Evolutionary conservation across 1,139 yeast species (phyloP), one percentile per base, ranked within the genome.

Genomic region (Candida gigantensis): DNA sequence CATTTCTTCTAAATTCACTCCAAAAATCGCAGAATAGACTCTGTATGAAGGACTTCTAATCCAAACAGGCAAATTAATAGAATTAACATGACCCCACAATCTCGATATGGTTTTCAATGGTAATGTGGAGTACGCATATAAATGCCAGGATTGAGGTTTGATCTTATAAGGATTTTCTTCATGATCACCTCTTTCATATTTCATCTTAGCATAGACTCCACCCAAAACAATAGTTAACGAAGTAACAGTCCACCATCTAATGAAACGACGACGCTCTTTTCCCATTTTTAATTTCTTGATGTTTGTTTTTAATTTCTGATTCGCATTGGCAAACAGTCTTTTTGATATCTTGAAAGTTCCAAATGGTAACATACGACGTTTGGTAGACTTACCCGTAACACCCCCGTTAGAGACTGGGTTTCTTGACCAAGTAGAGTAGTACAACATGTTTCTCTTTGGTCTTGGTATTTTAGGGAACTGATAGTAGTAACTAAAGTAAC

Each of bases 31-130:
- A 2, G 96, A 77, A 58, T 92, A 94, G 38, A 90, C 69, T 52
- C 72, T 75, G 63, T 75, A 94, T 4, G 96, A 82, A 13, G 95
- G 95, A 18, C 76, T 79, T 51, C 99, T 76, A 49, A 92, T 58
- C 95, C 96, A 88, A 12, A 81, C 75, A 0, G 99, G 99, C 45
- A 94, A 70, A 32, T 80, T 81, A 34, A 90, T 74, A 40, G 83
- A 82, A 58, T 94, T 92, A 43, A 92, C 77, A 50, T 78, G 79
- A 19, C 99, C 99, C 99, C 99, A 94, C 34, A 90, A 65, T 42
- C 98, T 75, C 1, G 97, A 89, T 34, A 89, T 73, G 4, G 96
- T 87, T 55, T 92, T 89, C 54, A 94, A 73, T 1, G 99, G 99
- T 28, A 94, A 71, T 2, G 97, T 84, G 4, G 90, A 81, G 59